Percentiles rank a stretch among this genome's conserved stretches.
These are phyloP conservation scores for Tremella mesenterica DNA, from an alignment of 768 basidiomycete genomes.

Conservation along the genomic window DNA sequence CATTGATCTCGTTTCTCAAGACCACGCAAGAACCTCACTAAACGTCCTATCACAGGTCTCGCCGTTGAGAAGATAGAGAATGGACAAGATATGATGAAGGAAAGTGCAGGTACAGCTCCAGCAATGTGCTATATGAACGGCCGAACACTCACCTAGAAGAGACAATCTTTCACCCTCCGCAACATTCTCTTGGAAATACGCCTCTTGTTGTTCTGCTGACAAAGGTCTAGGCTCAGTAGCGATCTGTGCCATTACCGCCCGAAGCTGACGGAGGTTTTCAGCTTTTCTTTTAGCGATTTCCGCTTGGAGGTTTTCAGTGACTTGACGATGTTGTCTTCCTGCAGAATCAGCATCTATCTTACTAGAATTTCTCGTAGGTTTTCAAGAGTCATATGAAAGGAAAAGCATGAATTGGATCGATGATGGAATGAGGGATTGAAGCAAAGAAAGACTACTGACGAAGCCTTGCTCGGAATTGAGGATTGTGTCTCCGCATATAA, in stretches of 20 bases:
- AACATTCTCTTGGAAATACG: constrained; percentile 85
- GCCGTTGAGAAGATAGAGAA: neutral
- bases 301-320: constrained; percentile 7
- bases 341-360: no score
- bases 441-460: constrained; percentile 53
- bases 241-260: constrained; percentile 47
- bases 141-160: constrained; percentile 56
- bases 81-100: neutral
- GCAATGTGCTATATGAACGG: neutral
- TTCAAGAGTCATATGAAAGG: neutral
- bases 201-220: constrained; percentile 68
- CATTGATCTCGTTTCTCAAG: no score
- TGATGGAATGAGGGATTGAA: no score
- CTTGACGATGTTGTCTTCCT: constrained; percentile 48
- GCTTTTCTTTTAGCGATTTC: neutral
- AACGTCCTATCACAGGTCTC: no score
- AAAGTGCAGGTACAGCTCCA: neutral
- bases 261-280: constrained; percentile 9
- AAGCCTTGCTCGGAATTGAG: constrained; percentile 75
- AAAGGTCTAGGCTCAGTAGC: constrained; percentile 57
- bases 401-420: no score
- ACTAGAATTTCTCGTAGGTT: no score
- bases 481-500: constrained; percentile 81
- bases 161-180: constrained; percentile 76
- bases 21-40: no score